These are phyloP conservation scores for Pythium aquatile DNA, from an alignment of 352 stramenopile genomes.

Conservation along the genomic window DNA sequence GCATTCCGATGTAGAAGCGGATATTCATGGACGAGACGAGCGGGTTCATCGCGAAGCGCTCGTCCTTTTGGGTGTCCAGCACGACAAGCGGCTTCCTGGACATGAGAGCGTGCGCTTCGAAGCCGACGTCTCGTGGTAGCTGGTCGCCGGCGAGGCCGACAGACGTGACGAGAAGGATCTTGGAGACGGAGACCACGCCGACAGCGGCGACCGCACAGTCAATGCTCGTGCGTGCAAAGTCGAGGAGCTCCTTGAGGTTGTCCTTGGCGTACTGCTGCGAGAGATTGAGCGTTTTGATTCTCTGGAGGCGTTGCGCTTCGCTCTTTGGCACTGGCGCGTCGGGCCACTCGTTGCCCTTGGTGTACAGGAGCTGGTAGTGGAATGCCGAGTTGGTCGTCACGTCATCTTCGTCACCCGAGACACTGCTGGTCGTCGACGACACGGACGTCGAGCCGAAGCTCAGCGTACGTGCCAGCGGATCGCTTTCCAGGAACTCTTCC, in stretches of 20 bases:
- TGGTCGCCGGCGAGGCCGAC: constrained; percentile 75
- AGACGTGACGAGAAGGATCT: constrained; percentile 74
- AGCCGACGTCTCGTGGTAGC: constrained; percentile 68
- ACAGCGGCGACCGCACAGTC: constrained; percentile 71
- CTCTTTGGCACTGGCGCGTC: constrained; percentile 58
- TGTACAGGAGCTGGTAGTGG: constrained; percentile 68
- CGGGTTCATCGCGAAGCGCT: constrained; percentile 77
- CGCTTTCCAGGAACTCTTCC: constrained; percentile 23
- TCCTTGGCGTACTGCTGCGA: constrained; percentile 77
- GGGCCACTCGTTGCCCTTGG: constrained; percentile 73
- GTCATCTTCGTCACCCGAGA: constrained; percentile 52
- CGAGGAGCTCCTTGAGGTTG: constrained; percentile 66
- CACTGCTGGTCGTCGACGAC: constrained; percentile 21
- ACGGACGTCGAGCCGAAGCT: constrained; percentile 7
- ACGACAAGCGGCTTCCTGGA: constrained; percentile 65
- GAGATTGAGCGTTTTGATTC: constrained; percentile 69
- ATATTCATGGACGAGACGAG: constrained; percentile 68
- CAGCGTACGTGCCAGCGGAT: constrained; percentile 6
- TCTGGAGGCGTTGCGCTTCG: constrained; percentile 53
- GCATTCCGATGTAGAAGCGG: constrained; percentile 77
- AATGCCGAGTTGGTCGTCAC: constrained; percentile 54
- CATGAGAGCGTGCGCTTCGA: constrained; percentile 80
- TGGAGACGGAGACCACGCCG: constrained; percentile 65
- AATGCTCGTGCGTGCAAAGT: constrained; percentile 66
- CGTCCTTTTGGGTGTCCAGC: constrained; percentile 71